These are phyloP conservation scores for Schrenkiella parvula DNA, from an alignment of 345 rosid species.

Conservation along the genomic window DNA sequence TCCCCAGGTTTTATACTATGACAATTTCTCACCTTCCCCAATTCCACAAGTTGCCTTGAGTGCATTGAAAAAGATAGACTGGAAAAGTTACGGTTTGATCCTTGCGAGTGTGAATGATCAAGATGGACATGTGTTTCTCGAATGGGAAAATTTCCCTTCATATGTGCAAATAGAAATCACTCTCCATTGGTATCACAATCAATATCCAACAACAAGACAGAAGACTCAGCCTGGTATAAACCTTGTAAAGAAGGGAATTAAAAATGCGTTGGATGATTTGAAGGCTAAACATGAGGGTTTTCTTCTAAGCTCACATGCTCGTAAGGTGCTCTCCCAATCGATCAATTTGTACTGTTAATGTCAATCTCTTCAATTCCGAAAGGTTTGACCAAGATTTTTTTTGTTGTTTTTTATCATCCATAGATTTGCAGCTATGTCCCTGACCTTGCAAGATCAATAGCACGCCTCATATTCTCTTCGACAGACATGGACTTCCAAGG, in stretches of 20 bases:
- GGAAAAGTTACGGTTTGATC: slow-evolving; percentile 83
- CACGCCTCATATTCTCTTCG: slow-evolving; percentile 73
- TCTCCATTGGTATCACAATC: slow-evolving; percentile 63
- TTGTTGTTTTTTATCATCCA: neutral
- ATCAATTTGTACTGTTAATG: neutral
- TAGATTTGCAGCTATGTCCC: slow-evolving; percentile 83
- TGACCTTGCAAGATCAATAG: slow-evolving; percentile 77
- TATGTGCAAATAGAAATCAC: slow-evolving; percentile 48
- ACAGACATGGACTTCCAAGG: slow-evolving; percentile 60
- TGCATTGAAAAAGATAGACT: slow-evolving; percentile 62
- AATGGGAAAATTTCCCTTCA: slow-evolving; percentile 72
- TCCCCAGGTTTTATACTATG: slow-evolving; percentile 68
- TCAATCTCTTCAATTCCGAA: neutral
- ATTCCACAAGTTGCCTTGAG: slow-evolving; percentile 44
- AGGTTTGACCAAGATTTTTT: neutral
- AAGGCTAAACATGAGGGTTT: slow-evolving; percentile 67
- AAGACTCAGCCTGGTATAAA: slow-evolving; percentile 40
- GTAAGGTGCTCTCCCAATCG: slow-evolving; percentile 45
- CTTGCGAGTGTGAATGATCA: slow-evolving; percentile 43
- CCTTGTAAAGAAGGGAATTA: slow-evolving; percentile 59
- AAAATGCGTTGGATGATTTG: slow-evolving; percentile 71
- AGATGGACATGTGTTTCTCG: slow-evolving; percentile 43
- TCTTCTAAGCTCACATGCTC: slow-evolving; percentile 69
- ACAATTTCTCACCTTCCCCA: slow-evolving; percentile 60
- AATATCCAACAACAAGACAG: slow-evolving; percentile 57